A percentile compares a stretch with the other conserved stretches of the same genome.
Evolutionary conservation across 306 rosid species (phyloP).

Genomic region (Vigna radiata): DNA sequence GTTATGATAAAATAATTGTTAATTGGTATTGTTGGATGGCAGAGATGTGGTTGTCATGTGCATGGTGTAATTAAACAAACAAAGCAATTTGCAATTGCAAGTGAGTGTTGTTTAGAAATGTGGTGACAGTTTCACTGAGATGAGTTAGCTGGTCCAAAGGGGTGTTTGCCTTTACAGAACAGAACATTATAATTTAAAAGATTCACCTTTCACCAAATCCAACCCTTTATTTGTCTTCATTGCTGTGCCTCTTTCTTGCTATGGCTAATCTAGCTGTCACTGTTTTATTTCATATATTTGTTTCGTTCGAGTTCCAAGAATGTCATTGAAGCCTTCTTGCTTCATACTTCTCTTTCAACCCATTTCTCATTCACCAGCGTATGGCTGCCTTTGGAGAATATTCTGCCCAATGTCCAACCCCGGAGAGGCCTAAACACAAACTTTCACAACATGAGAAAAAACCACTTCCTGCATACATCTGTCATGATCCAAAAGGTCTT

Average conservation of each 20-base stretch:
- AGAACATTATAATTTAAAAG: slow-evolving; percentile 26
- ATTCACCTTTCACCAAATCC: slow-evolving; percentile 48
- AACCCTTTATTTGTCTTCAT: slow-evolving; percentile 48
- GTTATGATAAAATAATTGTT: background rate
- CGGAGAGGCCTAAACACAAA: slow-evolving; percentile 33
- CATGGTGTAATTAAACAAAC: background rate
- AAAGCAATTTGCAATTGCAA: slow-evolving; percentile 33
- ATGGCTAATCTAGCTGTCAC: slow-evolving; percentile 48
- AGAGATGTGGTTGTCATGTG: background rate
- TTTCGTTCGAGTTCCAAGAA: slow-evolving; percentile 48
- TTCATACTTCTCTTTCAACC: slow-evolving; percentile 41
- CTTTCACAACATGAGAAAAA: slow-evolving; percentile 38
- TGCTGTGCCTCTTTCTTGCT: slow-evolving; percentile 23
- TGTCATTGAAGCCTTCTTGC: slow-evolving; percentile 48
- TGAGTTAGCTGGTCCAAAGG: slow-evolving; percentile 34
- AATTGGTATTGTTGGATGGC: background rate
- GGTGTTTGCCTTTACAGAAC: background rate
- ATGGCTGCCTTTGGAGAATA: slow-evolving; percentile 63
- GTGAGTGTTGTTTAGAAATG: slow-evolving; percentile 19
- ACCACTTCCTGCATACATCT: slow-evolving; percentile 61
- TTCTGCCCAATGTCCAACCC: slow-evolving; percentile 19
- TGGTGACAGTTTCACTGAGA: slow-evolving; percentile 32
- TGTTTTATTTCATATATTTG: slow-evolving; percentile 41
- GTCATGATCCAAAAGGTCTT: slow-evolving; percentile 55
- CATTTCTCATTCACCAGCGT: slow-evolving; percentile 34